Evolutionary conservation across 148 eudicot species (phyloP), one percentile per base, ranked within the genome.

Genomic region (Silene latifolia): DNA sequence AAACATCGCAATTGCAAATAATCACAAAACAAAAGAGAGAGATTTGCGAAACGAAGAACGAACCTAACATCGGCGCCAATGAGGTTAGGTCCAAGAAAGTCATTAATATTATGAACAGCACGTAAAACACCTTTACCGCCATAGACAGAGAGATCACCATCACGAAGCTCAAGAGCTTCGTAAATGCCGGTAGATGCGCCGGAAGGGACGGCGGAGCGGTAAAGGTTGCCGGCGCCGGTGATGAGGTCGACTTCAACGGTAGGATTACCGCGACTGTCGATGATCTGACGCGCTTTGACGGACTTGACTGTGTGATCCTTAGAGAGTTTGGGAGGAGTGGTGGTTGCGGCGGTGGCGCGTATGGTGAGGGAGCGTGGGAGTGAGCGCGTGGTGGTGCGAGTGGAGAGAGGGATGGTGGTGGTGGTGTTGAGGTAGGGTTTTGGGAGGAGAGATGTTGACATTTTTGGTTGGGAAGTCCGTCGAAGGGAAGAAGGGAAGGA

Each of bases 131-230:
- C 96, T 88, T 95, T 95, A 9, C 97, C 98, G 3, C 97, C 98
- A 78, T 88, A 90, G 1, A 90, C 90, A 42, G 84, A 75, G 76
- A 86, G 81, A 81, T 94, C 98, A 13, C 92, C 98, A 69, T 95
- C 98, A 32, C 98, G 87, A 7, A 95, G 87, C 89, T 95, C 98
- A 69, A 94, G 88, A 13, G 98, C 97, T 83, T 94, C 97, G 70
- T 94, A 94, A 78, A 94, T 94, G 67, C 98, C 98, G 7, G 98
- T 95, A 10, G 98, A 95, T 8, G 98, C 98, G 7, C 98, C 97
- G 75, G 96, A 91, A 0, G 98, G 97, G 25, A 91, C 98, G 3
- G 98, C 98, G 3, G 98, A 95, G 32, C 97, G 86, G 81, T 85
- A 86, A 4, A 93, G 85, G 19, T 25, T 23, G 20, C 78, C 82